Conservation (phyloP, 164 flowering plant species). For the Annona cherimola region DNA sequence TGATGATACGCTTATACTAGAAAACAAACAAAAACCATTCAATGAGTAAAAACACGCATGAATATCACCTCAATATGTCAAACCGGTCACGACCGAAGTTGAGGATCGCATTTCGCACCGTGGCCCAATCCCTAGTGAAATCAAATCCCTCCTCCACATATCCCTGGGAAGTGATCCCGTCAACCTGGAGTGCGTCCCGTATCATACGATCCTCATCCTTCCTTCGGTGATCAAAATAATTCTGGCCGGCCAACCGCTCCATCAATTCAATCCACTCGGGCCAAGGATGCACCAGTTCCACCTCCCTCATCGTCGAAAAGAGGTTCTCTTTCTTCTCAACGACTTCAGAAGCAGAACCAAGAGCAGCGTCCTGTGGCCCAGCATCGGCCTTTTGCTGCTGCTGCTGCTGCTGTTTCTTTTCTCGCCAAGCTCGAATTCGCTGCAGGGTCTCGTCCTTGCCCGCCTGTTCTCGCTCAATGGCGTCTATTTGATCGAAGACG, state of each 20-base stretch:
- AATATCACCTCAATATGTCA: slow-evolving; percentile 72
- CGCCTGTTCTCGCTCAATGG: slow-evolving; percentile 54
- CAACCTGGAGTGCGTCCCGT: slow-evolving; percentile 31
- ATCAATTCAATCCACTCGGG: slow-evolving; percentile 90
- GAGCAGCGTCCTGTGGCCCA: not conserved
- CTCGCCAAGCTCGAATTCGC: slow-evolving; percentile 80
- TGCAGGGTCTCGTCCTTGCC: slow-evolving; percentile 77
- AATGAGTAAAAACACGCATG: not conserved
- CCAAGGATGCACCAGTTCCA: slow-evolving; percentile 96
- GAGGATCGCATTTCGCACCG: slow-evolving; percentile 66
- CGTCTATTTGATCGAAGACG: slow-evolving; percentile 92
- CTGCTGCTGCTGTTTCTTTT: slow-evolving; percentile 45
- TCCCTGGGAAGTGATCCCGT: slow-evolving; percentile 17
- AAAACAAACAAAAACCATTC: not conserved
- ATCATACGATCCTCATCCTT: slow-evolving; percentile 62
- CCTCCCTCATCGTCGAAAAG: slow-evolving; percentile 29
- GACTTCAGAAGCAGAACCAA: slow-evolving; percentile 5
- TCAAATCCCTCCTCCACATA: slow-evolving; percentile 47
- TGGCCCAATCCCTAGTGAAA: slow-evolving; percentile 62
- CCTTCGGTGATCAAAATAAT: slow-evolving; percentile 78
- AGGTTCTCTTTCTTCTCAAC: slow-evolving; percentile 14
- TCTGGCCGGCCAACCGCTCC: slow-evolving; percentile 87
- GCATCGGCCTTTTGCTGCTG: slow-evolving; percentile 10
- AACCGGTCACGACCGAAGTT: slow-evolving; percentile 89
- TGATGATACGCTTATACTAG: not conserved